Percentiles rank a stretch among this genome's conserved stretches.
Evolutionary conservation across 129 eudicot species (phyloP).

Genomic region (Helichrysum umbraculigerum): DNA sequence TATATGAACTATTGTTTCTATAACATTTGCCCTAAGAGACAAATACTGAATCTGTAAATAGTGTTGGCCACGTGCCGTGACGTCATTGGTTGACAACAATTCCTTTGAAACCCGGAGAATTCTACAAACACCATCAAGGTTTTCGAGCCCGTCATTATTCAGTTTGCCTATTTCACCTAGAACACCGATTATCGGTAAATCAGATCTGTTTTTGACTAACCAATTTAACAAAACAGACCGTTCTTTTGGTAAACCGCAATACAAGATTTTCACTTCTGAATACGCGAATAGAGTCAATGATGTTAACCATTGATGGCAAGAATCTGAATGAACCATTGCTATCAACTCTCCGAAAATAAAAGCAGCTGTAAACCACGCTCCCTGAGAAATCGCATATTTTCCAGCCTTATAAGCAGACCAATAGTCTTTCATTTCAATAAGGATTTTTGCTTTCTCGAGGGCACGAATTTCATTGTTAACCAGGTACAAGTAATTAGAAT

Average conservation of each 20-base stretch:
- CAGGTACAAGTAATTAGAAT: constrained; percentile 31
- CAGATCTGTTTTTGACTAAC: constrained; percentile 28
- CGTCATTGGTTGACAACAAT: constrained; percentile 35
- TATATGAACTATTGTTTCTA: constrained; percentile 49
- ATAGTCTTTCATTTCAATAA: constrained; percentile 45
- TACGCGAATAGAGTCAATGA: constrained; percentile 56
- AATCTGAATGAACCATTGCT: constrained; percentile 44
- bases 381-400: constrained; percentile 65
- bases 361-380: constrained; percentile 79
- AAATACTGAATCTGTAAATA: constrained; percentile 72
- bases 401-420: constrained; percentile 81
- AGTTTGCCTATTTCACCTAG: constrained; percentile 22
- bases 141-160: constrained; percentile 29
- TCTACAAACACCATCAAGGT: constrained; percentile 43
- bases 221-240: constrained; percentile 32
- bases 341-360: constrained; percentile 56
- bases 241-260: constrained; percentile 36
- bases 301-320: constrained; percentile 60
- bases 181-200: constrained; percentile 25
- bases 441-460: constrained; percentile 46
- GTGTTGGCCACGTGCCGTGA: constrained; percentile 28
- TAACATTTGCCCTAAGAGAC: constrained; percentile 47
- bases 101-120: constrained; percentile 50
- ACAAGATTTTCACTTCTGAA: constrained; percentile 57
- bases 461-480: constrained; percentile 43